phyloP scores from a whole-genome alignment of 345 rosid genomes.

The Aethionema arabicum region DNA sequence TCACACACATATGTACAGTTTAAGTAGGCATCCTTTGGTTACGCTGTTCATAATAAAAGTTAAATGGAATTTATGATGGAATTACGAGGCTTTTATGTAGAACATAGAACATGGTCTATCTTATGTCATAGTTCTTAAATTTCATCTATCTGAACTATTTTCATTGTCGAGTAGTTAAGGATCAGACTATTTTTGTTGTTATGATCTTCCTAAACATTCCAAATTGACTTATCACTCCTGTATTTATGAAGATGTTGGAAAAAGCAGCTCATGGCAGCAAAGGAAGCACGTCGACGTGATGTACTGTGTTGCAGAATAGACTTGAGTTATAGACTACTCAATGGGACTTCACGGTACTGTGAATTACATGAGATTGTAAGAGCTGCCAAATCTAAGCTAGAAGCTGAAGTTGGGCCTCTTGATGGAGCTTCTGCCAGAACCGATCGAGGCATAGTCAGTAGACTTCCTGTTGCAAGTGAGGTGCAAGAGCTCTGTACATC shows the following conservation, averaged over 20 bases:
- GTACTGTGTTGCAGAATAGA: slow-evolving; percentile 79
- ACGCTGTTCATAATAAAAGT: too few relatives aligned
- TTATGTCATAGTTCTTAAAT: not conserved
- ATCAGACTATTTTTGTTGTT: not conserved
- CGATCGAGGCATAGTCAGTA: slow-evolving; percentile 85
- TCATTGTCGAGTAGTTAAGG: too few relatives aligned
- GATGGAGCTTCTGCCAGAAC: slow-evolving; percentile 64
- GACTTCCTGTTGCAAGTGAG: slow-evolving; percentile 73
- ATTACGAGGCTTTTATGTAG: too few relatives aligned
- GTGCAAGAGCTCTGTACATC: slow-evolving; percentile 73
- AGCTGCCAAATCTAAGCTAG: slow-evolving; percentile 72
- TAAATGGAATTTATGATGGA: too few relatives aligned
- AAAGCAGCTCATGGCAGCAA: slow-evolving; percentile 78
- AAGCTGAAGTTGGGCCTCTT: slow-evolving; percentile 81
- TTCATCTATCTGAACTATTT: too few relatives aligned
- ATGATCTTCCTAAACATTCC: not conserved
- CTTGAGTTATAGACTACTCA: slow-evolving; percentile 74
- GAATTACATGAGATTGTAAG: slow-evolving; percentile 63
- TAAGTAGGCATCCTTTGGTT: too few relatives aligned
- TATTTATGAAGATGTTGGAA: slow-evolving; percentile 61
- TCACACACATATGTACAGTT: not conserved
- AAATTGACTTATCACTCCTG: slow-evolving; percentile 5
- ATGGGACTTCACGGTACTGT: slow-evolving; percentile 69
- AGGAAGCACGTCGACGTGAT: slow-evolving; percentile 89
- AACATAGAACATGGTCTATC: too few relatives aligned